phyloP scores from a whole-genome alignment of 306 rosid genomes.

The Medicago arabica region DNA sequence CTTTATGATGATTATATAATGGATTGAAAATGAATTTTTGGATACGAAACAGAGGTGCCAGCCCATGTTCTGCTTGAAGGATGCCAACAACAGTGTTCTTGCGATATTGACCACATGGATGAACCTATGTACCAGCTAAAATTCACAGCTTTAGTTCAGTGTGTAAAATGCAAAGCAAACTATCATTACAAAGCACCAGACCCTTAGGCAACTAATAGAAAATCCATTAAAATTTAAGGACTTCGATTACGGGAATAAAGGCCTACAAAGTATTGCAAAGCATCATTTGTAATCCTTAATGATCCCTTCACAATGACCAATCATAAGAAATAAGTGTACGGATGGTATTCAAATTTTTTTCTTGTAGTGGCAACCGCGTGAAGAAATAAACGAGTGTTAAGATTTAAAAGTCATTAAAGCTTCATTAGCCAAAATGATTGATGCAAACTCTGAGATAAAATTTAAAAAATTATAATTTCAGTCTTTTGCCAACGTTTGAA shows the following conservation, averaged over 20 bases:
- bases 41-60: constrained; percentile 97
- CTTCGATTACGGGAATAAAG: not conserved
- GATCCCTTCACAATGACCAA: no score
- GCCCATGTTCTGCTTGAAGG: constrained; percentile 86
- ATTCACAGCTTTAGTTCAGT: constrained; percentile 41
- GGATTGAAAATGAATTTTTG: constrained; percentile 38
- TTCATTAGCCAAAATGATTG: not conserved
- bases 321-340: no score
- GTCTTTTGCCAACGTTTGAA: not conserved
- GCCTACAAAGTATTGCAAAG: not conserved
- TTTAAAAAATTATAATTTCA: not conserved
- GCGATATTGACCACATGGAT: constrained; percentile 98
- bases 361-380: no score
- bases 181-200: constrained; percentile 21
- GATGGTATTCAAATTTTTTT: no score
- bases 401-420: constrained; percentile 1
- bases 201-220: constrained; percentile 6
- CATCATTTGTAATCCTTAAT: no score
- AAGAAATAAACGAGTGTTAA: no score
- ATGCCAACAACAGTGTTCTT: constrained; percentile 95
- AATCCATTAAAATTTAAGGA: constrained; percentile 19
- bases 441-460: not conserved
- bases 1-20: constrained; percentile 3
- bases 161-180: constrained; percentile 14
- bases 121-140: constrained; percentile 71